A percentile compares a stretch with the other conserved stretches of the same genome.
Conservation (phyloP, 805 yeast species). For the Candida coquimbonensis region DNA sequence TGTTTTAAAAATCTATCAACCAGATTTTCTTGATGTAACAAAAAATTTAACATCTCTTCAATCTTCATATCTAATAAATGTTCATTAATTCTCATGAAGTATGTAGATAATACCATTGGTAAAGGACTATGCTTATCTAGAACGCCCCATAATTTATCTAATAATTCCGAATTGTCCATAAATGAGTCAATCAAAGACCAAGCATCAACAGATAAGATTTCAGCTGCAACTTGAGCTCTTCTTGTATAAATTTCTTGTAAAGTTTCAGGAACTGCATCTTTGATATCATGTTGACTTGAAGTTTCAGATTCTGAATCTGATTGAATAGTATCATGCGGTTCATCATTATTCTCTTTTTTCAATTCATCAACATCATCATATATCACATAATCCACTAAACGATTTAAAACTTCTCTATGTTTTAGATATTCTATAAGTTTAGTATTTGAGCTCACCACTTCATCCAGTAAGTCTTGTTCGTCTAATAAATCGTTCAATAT, state of each 20-base stretch:
- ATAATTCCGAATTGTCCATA: conserved; percentile 60
- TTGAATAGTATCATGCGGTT: background rate
- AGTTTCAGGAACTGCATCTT: conserved; percentile 25
- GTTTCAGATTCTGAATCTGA: conserved; percentile 12
- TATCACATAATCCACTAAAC: conserved; percentile 62
- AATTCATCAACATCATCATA: conserved; percentile 22
- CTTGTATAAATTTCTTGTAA: conserved; percentile 31
- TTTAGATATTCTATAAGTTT: conserved; percentile 73
- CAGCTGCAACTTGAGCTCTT: conserved; percentile 72
- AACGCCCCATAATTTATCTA: conserved; percentile 73
- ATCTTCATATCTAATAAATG: conserved; percentile 84
- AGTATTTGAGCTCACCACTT: conserved; percentile 62
- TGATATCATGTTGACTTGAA: background rate
- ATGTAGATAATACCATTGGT: conserved; percentile 73
- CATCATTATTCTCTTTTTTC: conserved; percentile 13
- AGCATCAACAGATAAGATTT: conserved; percentile 82
- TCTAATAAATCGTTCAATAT: conserved; percentile 57
- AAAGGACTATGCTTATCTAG: conserved; percentile 62
- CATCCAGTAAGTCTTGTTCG: conserved; percentile 69
- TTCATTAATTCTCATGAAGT: conserved; percentile 87
- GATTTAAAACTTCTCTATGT: conserved; percentile 65
- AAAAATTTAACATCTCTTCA: conserved; percentile 66
- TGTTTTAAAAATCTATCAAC: conserved; percentile 80
- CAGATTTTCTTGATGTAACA: conserved; percentile 58
- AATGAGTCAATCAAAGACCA: conserved; percentile 92